A percentile compares a stretch with the other conserved stretches of the same genome.
Conservation (phyloP, 192 early-diverging fungal genomes). For the Coemansia guatemalensis region DNA sequence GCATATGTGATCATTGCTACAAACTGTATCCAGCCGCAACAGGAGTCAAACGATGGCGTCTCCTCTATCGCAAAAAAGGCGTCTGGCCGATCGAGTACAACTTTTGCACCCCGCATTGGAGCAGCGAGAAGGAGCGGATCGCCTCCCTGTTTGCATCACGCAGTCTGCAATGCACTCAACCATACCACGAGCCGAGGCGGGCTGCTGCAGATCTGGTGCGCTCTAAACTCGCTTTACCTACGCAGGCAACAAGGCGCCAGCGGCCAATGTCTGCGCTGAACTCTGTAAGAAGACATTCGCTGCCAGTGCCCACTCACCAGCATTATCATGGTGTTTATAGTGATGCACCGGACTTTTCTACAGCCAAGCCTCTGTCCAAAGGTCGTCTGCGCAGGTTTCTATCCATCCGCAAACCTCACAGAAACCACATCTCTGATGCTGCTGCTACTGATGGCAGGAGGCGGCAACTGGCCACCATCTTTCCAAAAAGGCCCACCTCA, state of each 20-base stretch:
- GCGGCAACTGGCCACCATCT: too few relatives aligned
- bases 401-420: too few relatives aligned
- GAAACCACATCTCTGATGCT: too few relatives aligned
- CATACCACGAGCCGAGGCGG: conserved; percentile 18
- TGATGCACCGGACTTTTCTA: too few relatives aligned
- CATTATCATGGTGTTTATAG: too few relatives aligned
- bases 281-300: too few relatives aligned
- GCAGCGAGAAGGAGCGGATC: conserved; percentile 29
- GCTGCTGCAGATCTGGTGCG: conserved; percentile 2
- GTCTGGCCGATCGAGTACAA: conserved; percentile 34
- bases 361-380: too few relatives aligned
- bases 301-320: too few relatives aligned
- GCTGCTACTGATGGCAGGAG: too few relatives aligned
- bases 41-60: conserved; percentile 27
- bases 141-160: conserved; percentile 40
- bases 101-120: conserved; percentile 41
- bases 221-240: not conserved
- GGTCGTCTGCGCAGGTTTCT: too few relatives aligned
- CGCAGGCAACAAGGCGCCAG: not conserved
- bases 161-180: conserved; percentile 14
- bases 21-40: conserved; percentile 27
- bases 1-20: conserved; percentile 38
- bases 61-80: conserved; percentile 18
- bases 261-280: not conserved
- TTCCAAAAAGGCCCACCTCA: too few relatives aligned